These are phyloP conservation scores for Physcomitrium patens DNA, from an alignment of 225 moss, liverwort and hornwort genomes.

Conservation along the genomic window DNA sequence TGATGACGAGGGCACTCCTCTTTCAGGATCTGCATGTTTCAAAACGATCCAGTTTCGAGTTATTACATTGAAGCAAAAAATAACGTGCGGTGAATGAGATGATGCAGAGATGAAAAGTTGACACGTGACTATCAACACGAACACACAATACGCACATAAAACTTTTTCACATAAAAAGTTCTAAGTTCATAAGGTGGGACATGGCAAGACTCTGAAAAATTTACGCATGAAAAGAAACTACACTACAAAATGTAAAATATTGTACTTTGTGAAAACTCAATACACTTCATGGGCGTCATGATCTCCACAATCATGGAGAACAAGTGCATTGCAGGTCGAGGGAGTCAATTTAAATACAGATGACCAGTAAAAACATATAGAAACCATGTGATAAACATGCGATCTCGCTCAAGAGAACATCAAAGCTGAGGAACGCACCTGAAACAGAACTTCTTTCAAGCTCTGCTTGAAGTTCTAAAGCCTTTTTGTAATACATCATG, in stretches of 20 bases:
- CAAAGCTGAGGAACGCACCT: conserved; percentile 47
- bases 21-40: conserved; percentile 56
- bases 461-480: conserved; percentile 82
- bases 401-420: background rate
- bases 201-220: too few relatives aligned
- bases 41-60: conserved; percentile 15
- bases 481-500: conserved; percentile 99
- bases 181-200: too few relatives aligned
- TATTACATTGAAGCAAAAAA: background rate
- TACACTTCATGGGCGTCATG: too few relatives aligned
- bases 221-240: too few relatives aligned
- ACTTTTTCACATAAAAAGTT: too few relatives aligned
- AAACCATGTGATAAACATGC: background rate
- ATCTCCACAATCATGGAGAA: too few relatives aligned
- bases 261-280: too few relatives aligned
- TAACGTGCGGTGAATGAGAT: background rate
- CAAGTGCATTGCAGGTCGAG: too few relatives aligned
- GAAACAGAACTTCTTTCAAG: conserved; percentile 57
- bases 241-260: too few relatives aligned
- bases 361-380: conserved; percentile 9
- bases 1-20: conserved; percentile 54
- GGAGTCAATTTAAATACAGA: background rate
- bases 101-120: background rate
- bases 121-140: background rate
- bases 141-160: background rate